Conservation (phyloP, 2,329 filamentous ascomycete species). For the Monilinia aucupariae region DNA sequence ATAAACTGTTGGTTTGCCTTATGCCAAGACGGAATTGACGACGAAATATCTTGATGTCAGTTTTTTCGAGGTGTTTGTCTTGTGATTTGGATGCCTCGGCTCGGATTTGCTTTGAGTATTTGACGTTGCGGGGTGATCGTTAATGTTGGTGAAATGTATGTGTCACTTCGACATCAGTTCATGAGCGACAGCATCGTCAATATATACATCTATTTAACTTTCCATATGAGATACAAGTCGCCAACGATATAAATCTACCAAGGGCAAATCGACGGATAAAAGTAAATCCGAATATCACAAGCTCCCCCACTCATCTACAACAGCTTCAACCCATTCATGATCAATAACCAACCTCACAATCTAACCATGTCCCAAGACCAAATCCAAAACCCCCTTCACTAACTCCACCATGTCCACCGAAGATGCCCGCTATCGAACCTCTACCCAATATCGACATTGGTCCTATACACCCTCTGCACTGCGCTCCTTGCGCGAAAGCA, state of each 20-base stretch:
- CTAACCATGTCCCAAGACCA: background rate
- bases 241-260: background rate
- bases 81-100: conserved; percentile 6
- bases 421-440: conserved; percentile 84
- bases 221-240: background rate
- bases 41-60: background rate
- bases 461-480: conserved; percentile 77
- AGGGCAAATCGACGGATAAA: background rate
- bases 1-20: background rate
- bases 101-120: background rate
- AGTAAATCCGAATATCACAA: conserved; percentile 4
- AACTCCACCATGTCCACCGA: conserved; percentile 44
- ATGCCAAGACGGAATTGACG: background rate
- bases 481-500: conserved; percentile 65
- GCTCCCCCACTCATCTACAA: background rate
- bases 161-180: background rate
- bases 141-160: too few species aligned
- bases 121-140: too few species aligned
- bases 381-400: background rate
- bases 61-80: background rate
- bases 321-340: background rate
- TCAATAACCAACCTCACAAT: background rate
- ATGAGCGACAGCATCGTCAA: background rate
- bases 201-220: background rate
- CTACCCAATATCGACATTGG: conserved; percentile 88